Evolutionary conservation across 2,329 filamentous ascomycete species (phyloP).

Genomic region (Chalaropsis thielavioides): DNA sequence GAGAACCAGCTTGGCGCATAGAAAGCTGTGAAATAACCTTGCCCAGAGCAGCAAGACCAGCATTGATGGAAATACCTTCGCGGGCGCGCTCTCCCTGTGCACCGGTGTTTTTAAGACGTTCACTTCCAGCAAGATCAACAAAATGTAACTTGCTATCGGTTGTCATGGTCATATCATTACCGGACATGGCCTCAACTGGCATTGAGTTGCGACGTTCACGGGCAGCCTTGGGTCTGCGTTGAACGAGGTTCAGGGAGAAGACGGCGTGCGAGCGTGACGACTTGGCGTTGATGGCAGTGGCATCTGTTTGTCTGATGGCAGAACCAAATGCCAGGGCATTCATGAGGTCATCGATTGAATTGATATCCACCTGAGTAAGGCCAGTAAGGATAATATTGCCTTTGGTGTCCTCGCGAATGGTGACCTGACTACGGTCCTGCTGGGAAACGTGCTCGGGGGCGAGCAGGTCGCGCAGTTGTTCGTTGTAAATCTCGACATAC

Average conservation of each 20-base stretch:
- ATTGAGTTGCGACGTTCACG: constrained; percentile 78
- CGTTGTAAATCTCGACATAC: constrained; percentile 96
- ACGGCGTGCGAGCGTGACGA: constrained; percentile 96
- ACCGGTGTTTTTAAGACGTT: constrained; percentile 91
- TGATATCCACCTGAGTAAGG: constrained; percentile 73
- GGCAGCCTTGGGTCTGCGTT: constrained; percentile 53
- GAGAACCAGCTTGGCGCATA: constrained; percentile 68
- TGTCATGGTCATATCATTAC: constrained; percentile 57
- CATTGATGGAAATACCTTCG: constrained; percentile 97
- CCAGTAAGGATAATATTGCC: constrained; percentile 90
- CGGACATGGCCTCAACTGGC: constrained; percentile 64
- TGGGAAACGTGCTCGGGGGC: constrained; percentile 57
- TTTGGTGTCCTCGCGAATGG: constrained; percentile 85
- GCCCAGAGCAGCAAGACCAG: constrained; percentile 80
- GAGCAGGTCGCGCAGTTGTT: constrained; percentile 81
- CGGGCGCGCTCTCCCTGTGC: constrained; percentile 87
- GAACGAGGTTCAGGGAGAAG: constrained; percentile 85
- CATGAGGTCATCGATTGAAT: constrained; percentile 82
- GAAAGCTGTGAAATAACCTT: constrained; percentile 98
- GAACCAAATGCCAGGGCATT: constrained; percentile 85
- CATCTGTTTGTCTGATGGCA: constrained; percentile 86
- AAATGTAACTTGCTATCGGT: constrained; percentile 98
- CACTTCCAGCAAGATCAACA: constrained; percentile 91
- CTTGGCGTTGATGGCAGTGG: constrained; percentile 92
- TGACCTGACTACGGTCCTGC: constrained; percentile 63